A percentile compares a stretch with the other conserved stretches of the same genome.
Evolutionary conservation across 176 grass and related monocot genomes (phyloP).

Genomic region (Musa acuminata): DNA sequence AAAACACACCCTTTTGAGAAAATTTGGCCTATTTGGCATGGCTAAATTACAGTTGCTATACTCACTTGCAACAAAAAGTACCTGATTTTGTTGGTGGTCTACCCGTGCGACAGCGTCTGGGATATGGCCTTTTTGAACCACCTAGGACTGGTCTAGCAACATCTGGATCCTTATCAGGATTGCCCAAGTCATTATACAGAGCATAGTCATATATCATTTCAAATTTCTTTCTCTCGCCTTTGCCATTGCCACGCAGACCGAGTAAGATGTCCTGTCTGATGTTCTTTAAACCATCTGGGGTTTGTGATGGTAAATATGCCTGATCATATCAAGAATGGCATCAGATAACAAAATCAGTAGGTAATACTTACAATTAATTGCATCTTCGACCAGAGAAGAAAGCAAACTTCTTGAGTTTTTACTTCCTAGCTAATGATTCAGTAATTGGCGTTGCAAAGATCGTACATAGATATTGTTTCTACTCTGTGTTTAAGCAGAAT

Average conservation of each 20-base stretch:
- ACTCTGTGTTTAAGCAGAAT: neutral
- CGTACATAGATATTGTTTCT: neutral
- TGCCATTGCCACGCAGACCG: conserved; percentile 25
- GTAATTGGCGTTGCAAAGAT: too few species aligned
- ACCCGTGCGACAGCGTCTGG: conserved; percentile 40
- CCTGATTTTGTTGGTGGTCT: conserved; percentile 36
- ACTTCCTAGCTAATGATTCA: too few species aligned
- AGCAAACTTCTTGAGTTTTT: too few species aligned
- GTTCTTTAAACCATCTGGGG: conserved; percentile 34
- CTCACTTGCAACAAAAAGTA: neutral
- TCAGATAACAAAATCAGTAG: neutral
- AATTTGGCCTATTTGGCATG: too few species aligned
- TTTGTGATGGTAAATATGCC: conserved; percentile 45
- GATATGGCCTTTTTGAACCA: conserved; percentile 39
- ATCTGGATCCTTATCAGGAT: conserved; percentile 44
- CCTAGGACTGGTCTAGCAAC: conserved; percentile 30
- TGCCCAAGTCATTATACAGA: conserved; percentile 42
- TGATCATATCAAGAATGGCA: conserved; percentile 16
- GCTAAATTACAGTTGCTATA: too few species aligned
- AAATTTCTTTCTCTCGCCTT: conserved; percentile 38
- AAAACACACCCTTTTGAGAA: too few species aligned
- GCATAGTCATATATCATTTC: conserved; percentile 46
- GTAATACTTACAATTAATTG: neutral
- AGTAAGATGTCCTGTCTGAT: conserved; percentile 27
- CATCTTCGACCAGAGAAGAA: neutral